A percentile compares a stretch with the other conserved stretches of the same genome.
Conservation (phyloP, 2,329 filamentous ascomycete genomes). For the Sclerotinia subarctica region DNA sequence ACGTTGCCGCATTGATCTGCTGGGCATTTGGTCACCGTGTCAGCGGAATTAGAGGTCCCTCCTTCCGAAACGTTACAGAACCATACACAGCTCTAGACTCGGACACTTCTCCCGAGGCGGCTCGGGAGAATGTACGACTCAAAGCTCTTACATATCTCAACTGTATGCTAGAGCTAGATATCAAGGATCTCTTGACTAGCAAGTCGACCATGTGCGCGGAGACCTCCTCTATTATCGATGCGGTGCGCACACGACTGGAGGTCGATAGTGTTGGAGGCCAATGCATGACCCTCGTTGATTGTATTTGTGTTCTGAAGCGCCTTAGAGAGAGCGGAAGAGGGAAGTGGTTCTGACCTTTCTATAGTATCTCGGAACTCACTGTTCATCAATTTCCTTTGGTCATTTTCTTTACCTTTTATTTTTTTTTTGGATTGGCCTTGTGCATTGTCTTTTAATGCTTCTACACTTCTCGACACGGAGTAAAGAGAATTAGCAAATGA, state of each 20-base stretch:
- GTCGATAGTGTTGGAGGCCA: conserved; percentile 48
- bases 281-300: conserved; percentile 52
- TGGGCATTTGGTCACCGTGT: conserved; percentile 52
- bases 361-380: neutral
- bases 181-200: conserved; percentile 41
- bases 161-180: conserved; percentile 43
- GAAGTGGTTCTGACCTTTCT: conserved; percentile 43
- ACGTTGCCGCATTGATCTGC: conserved; percentile 56
- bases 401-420: neutral
- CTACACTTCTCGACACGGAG: neutral
- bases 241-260: conserved; percentile 48
- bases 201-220: conserved; percentile 43
- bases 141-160: conserved; percentile 39
- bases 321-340: conserved; percentile 47
- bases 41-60: neutral
- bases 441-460: neutral
- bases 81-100: neutral
- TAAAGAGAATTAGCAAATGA: conserved; percentile 2
- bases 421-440: neutral
- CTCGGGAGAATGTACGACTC: conserved; percentile 15
- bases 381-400: neutral
- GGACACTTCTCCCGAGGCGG: neutral
- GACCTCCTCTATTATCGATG: conserved; percentile 46
- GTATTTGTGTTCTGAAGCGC: conserved; percentile 50
- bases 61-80: neutral